phyloP scores from a whole-genome alignment of 352 stramenopile genomes.

The Phytophthora litchii region DNA sequence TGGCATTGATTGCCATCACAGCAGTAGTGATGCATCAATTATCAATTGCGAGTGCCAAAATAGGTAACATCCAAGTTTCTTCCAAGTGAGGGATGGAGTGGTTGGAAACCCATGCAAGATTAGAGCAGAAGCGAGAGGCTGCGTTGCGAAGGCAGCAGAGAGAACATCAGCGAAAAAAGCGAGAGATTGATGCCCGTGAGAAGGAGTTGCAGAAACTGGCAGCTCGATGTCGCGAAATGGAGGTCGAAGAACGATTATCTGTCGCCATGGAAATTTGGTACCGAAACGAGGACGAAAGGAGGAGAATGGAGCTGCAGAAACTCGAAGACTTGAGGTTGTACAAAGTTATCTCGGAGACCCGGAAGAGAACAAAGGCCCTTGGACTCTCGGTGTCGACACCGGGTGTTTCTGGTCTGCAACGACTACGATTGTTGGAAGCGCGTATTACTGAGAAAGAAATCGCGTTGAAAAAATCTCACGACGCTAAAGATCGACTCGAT shows the following conservation, averaged over 20 bases:
- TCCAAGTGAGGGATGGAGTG: constrained; percentile 44
- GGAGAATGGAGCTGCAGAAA: constrained; percentile 34
- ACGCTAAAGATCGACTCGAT: constrained; percentile 50
- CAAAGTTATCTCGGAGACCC: constrained; percentile 24
- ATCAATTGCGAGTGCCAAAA: no score
- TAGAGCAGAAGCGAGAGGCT: constrained; percentile 55
- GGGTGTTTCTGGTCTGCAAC: constrained; percentile 30
- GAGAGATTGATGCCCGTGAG: constrained; percentile 31
- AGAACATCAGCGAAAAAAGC: constrained; percentile 41
- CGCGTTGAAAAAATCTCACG: constrained; percentile 20
- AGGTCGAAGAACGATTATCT: constrained; percentile 57
- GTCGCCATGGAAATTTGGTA: constrained; percentile 43
- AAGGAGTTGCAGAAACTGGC: constrained; percentile 38
- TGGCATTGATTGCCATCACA: no score
- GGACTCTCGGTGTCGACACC: constrained; percentile 43
- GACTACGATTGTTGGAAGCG: constrained; percentile 37
- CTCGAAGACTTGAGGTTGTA: constrained; percentile 49
- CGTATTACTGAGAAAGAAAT: constrained; percentile 47
- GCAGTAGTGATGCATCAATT: no score
- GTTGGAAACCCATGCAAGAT: constrained; percentile 49
- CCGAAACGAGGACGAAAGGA: constrained; percentile 24
- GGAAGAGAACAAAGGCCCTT: constrained; percentile 37
- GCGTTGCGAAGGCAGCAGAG: constrained; percentile 54
- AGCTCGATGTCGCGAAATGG: constrained; percentile 55
- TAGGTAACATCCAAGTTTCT: no score